Conservation (phyloP, 2,329 filamentous ascomycete species). For the Zymoseptoria brevis region DNA sequence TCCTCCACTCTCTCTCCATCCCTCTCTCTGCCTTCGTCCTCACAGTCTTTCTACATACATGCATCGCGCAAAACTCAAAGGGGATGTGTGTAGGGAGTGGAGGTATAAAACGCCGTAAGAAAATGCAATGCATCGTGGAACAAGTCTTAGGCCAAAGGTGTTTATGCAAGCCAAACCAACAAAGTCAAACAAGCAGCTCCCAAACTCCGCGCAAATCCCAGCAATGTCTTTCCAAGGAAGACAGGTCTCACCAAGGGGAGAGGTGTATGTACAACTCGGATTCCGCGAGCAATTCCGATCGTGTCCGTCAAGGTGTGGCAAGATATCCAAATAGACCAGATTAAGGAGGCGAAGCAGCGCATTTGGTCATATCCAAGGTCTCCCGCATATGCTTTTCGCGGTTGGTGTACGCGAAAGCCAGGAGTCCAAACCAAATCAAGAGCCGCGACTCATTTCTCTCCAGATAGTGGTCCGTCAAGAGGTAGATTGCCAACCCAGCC, state of each 20-base stretch:
- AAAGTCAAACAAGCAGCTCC: background rate
- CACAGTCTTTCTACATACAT: background rate
- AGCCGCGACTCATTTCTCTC: background rate
- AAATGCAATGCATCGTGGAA: conserved; percentile 2
- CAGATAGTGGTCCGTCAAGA: background rate
- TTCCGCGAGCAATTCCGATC: background rate
- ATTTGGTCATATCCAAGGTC: background rate
- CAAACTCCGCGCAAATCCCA: conserved; percentile 1
- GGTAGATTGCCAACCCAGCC: background rate
- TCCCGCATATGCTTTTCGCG: background rate
- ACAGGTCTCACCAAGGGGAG: background rate
- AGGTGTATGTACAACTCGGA: background rate
- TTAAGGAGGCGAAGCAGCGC: background rate
- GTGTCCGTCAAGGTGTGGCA: background rate
- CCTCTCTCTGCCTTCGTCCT: background rate
- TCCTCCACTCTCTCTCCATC: background rate
- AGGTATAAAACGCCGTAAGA: conserved; percentile 20
- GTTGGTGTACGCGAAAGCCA: background rate
- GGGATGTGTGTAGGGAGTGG: conserved; percentile 8
- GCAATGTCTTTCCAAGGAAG: background rate
- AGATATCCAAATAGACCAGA: background rate
- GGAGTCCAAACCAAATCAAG: background rate
- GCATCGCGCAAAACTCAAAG: background rate
- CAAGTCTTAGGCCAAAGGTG: background rate
- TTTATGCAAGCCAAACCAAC: no score